Percentiles rank a stretch among this genome's conserved stretches.
Evolutionary conservation across 345 rosid species (phyloP).

Genomic region (Eucalyptus erythrocorys): DNA sequence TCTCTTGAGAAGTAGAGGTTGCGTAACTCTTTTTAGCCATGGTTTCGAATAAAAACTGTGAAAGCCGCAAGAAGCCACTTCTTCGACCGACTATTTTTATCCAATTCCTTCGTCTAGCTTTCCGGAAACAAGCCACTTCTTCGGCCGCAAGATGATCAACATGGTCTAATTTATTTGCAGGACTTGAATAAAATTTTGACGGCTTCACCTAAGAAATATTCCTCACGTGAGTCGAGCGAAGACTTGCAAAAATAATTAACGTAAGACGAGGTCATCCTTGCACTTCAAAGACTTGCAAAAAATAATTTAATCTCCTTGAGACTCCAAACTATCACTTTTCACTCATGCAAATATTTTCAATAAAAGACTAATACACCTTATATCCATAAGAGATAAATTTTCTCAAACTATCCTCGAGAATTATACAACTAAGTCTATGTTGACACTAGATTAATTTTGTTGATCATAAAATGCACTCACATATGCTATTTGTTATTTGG

Average conservation of each 20-base stretch:
- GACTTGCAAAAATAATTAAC: not conserved
- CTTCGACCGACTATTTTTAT: no score
- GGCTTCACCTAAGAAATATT: no score
- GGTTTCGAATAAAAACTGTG: no score
- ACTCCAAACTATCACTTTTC: not conserved
- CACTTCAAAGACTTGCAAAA: not conserved
- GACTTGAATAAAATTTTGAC: no score
- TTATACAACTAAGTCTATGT: not conserved
- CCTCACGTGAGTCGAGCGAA: no score
- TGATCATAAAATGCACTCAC: not conserved
- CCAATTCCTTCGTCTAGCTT: no score
- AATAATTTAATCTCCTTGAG: not conserved
- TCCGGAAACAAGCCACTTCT: no score
- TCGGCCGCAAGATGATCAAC: no score
- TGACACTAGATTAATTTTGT: not conserved
- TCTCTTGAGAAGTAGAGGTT: no score
- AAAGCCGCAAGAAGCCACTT: no score
- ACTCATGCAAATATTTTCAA: not conserved
- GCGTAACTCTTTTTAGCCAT: no score
- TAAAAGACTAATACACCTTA: not conserved
- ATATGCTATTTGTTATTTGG: not conserved
- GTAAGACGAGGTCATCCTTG: not conserved
- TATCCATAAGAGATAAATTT: not conserved
- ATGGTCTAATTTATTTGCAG: no score
- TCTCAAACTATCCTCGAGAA: not conserved